These are phyloP conservation scores for Neurospora tetraspora DNA, from an alignment of 495 filamentous ascomycete genomes.

Conservation along the genomic window DNA sequence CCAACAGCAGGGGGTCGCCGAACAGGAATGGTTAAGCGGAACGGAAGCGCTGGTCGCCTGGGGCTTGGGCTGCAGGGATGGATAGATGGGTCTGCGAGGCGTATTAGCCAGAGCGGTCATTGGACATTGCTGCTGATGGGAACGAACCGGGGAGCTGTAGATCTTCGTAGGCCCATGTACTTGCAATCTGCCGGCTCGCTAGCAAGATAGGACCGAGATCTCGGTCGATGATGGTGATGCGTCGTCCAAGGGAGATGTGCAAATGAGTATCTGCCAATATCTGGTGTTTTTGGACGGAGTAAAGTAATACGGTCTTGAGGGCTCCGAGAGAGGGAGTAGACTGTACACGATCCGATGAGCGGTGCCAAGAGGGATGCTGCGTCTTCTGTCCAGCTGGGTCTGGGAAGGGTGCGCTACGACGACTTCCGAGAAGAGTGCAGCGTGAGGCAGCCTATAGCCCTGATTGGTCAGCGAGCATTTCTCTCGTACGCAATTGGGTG, in stretches of 20 bases:
- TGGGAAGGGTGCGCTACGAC: constrained; percentile 3
- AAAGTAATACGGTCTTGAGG: neutral
- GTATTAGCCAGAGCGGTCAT: constrained; percentile 15
- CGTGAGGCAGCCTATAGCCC: neutral
- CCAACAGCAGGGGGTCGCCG: neutral
- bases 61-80: constrained; percentile 4
- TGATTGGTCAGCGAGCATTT: constrained; percentile 5
- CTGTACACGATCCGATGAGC: neutral
- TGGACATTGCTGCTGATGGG: constrained; percentile 13
- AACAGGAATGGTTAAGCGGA: neutral
- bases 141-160: constrained; percentile 12
- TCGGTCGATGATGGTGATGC: constrained; percentile 14
- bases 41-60: constrained; percentile 10
- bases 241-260: constrained; percentile 5
- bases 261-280: neutral
- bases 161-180: constrained; percentile 16
- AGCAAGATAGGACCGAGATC: constrained; percentile 20
- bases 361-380: neutral
- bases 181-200: constrained; percentile 5
- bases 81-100: constrained; percentile 17
- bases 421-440: neutral
- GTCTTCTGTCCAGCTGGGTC: neutral
- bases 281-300: neutral
- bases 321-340: neutral
- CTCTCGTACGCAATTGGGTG: neutral